Evolutionary conservation across 2,329 filamentous ascomycete genomes (phyloP).

Genomic region (Phyllosticta paracitricarpa): DNA sequence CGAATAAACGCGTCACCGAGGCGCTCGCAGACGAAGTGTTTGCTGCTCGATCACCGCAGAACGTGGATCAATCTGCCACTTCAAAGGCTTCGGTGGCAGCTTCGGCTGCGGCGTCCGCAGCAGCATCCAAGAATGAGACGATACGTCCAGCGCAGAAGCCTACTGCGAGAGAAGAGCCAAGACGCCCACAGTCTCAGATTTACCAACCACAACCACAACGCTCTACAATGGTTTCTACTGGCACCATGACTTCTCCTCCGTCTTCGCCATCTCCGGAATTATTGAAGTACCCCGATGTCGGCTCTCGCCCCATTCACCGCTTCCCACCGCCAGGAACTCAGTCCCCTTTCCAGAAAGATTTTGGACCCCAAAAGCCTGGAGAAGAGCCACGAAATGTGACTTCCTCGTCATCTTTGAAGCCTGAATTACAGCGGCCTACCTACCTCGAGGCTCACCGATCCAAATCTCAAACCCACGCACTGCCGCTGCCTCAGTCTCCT

Average conservation of each 20-base stretch:
- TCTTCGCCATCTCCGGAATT: conserved; percentile 21
- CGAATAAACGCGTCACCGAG: conserved; percentile 58
- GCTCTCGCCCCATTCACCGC: conserved; percentile 42
- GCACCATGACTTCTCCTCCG: conserved; percentile 67
- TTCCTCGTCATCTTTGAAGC: conserved; percentile 20
- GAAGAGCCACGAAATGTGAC: conserved; percentile 26
- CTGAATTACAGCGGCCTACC: conserved; percentile 31
- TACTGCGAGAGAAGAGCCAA: conserved; percentile 18
- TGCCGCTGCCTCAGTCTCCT: conserved; percentile 44
- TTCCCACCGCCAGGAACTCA: conserved; percentile 36
- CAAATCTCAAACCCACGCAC: conserved; percentile 40
- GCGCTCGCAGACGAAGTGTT: conserved; percentile 81
- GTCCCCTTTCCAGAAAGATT: conserved; percentile 34
- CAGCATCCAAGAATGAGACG: conserved; percentile 23
- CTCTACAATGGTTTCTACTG: conserved; percentile 54
- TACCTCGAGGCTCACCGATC: conserved; percentile 37
- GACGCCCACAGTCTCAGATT: conserved; percentile 18
- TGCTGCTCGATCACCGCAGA: conserved; percentile 31
- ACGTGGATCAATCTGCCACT: conserved; percentile 17
- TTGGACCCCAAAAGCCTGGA: conserved; percentile 37
- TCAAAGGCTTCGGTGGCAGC: conserved; percentile 21
- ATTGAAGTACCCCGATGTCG: conserved; percentile 30
- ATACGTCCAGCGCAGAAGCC: conserved; percentile 20
- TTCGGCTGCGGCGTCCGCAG: conserved; percentile 22
- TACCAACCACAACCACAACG: conserved; percentile 40